Evolutionary conservation across 116 monocot genomes (phyloP).

Genomic region (Phalaenopsis hybrid): DNA sequence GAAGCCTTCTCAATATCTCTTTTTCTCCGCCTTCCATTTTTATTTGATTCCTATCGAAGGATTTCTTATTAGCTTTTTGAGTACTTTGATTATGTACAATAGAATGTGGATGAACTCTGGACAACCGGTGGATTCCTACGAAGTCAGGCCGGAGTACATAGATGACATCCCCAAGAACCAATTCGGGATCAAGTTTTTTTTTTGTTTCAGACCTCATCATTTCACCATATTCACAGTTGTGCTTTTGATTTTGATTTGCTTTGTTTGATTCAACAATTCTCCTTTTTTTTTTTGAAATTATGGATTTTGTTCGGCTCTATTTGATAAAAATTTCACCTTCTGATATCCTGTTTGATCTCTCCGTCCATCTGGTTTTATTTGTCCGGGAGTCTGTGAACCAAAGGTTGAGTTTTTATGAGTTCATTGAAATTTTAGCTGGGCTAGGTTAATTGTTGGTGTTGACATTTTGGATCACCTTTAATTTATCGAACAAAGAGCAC

Average conservation of each 20-base stretch:
- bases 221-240: neutral
- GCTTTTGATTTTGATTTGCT: neutral
- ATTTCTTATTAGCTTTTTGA: neutral
- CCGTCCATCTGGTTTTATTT: neutral
- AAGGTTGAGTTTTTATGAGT: neutral
- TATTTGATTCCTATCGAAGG: neutral
- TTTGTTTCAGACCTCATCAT: neutral
- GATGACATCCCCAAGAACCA: conserved; percentile 65
- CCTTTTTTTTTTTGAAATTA: neutral
- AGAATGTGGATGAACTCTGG: conserved; percentile 55
- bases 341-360: neutral
- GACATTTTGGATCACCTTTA: neutral
- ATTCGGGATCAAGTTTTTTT: conserved; percentile 70
- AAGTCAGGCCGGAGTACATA: conserved; percentile 49
- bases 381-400: neutral
- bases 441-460: neutral
- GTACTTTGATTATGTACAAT: neutral
- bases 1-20: too few relatives aligned
- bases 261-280: neutral
- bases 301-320: neutral
- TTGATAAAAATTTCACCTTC: neutral
- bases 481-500: neutral
- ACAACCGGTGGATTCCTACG: conserved; percentile 55
- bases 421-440: neutral
- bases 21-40: too few relatives aligned